Evolutionary conservation across 2,329 filamentous ascomycete genomes (phyloP).

Genomic region (Exophiala xenobiotica): DNA sequence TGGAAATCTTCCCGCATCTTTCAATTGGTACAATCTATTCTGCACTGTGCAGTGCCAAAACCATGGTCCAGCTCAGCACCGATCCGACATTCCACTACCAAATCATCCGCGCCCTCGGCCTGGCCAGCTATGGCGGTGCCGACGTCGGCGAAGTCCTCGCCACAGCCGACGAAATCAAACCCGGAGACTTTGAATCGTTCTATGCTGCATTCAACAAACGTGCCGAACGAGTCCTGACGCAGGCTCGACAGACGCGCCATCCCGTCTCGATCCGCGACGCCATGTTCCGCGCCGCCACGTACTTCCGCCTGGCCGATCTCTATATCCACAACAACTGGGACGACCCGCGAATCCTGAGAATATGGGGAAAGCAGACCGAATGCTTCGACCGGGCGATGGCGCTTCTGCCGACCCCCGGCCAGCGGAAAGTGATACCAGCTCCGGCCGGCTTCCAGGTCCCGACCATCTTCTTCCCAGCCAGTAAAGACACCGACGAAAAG

Average conservation of each 20-base stretch:
- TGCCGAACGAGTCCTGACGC: slow-evolving; percentile 8
- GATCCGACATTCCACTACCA: slow-evolving; percentile 27
- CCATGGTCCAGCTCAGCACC: slow-evolving; percentile 23
- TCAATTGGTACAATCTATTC: too few species aligned
- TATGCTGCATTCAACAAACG: slow-evolving; percentile 19
- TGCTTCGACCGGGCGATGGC: slow-evolving; percentile 43
- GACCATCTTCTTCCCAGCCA: slow-evolving; percentile 39
- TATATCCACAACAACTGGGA: slow-evolving; percentile 43
- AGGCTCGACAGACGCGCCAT: slow-evolving; percentile 12
- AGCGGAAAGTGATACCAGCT: slow-evolving; percentile 36
- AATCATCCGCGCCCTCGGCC: slow-evolving; percentile 18
- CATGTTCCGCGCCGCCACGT: slow-evolving; percentile 42
- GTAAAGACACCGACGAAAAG: slow-evolving; percentile 9
- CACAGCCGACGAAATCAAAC: slow-evolving; percentile 20
- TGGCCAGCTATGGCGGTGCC: slow-evolving; percentile 15
- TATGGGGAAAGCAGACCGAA: slow-evolving; percentile 39
- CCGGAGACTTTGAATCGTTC: slow-evolving; percentile 25
- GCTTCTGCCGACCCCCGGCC: slow-evolving; percentile 38
- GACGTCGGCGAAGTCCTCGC: slow-evolving; percentile 27
- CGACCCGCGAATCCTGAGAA: slow-evolving; percentile 41
- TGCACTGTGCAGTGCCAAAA: too few species aligned
- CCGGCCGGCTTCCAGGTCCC: slow-evolving; percentile 38
- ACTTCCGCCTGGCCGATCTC: slow-evolving; percentile 45
- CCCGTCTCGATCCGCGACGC: slow-evolving; percentile 31
- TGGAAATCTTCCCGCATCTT: too few species aligned